These are phyloP conservation scores for Lachancea nothofagi DNA, from an alignment of 805 yeast species.

Conservation along the genomic window DNA sequence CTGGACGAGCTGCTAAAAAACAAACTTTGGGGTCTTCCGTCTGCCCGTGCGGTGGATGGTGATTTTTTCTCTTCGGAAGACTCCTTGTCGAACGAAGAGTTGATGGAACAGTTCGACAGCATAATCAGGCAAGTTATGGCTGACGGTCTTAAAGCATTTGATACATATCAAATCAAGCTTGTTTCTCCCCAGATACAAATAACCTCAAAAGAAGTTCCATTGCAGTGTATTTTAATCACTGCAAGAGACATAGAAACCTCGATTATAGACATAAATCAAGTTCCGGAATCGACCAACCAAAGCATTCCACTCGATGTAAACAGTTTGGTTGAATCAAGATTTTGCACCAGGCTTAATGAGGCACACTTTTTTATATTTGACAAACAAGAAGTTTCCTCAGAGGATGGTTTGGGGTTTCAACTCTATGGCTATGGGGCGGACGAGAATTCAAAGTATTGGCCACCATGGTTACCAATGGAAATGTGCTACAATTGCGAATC, in stretches of 20 bases:
- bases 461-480: constrained; percentile 63
- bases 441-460: constrained; percentile 42
- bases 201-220: constrained; percentile 40
- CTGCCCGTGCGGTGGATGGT: not conserved
- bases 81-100: constrained; percentile 26
- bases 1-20: constrained; percentile 38
- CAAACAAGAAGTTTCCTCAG: constrained; percentile 32
- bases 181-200: constrained; percentile 61
- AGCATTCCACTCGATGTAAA: constrained; percentile 27
- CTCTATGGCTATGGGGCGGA: constrained; percentile 28
- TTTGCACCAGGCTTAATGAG: constrained; percentile 51
- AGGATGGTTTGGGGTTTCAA: constrained; percentile 32
- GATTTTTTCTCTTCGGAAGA: constrained; percentile 15
- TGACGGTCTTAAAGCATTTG: constrained; percentile 39
- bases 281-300: constrained; percentile 30
- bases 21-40: constrained; percentile 17
- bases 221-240: constrained; percentile 46
- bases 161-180: constrained; percentile 48
- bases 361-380: constrained; percentile 49
- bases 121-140: constrained; percentile 39
- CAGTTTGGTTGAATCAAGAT: constrained; percentile 48
- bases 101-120: constrained; percentile 42
- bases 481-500: constrained; percentile 47
- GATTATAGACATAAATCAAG: constrained; percentile 41
- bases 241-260: constrained; percentile 57